Evolutionary conservation across 208 protist genomes (phyloP), one percentile per base, ranked within the genome.

Genomic region (Blastocrithidia nonstop): DNA sequence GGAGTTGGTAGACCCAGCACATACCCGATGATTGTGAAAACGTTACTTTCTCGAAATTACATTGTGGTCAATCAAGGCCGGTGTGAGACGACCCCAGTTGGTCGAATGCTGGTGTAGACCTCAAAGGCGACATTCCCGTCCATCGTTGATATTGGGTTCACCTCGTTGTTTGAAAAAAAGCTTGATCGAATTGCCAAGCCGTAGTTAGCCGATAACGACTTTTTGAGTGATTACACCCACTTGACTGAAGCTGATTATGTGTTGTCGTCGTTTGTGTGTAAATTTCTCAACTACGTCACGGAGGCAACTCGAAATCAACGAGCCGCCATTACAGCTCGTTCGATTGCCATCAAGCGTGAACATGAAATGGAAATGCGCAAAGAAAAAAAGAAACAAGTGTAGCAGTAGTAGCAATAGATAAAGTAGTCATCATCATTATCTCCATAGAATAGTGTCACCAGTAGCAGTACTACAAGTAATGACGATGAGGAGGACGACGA

Each of bases 21-120:
- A n/a, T 93, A 93, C 51, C 79, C 84, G 17, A 79, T 72, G 60
- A 93, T 93, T 33, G 72, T 93, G 20, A 87, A 88, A 66, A 93
- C 79, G 25, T 74, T 93, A 0, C 45, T 88, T 6, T 58, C 71
- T 31, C 75, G 84, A 24, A 73, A 79, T 36, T 93, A 93, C 66
- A 88, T 93, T 28, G 66, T 50, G 24, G 65, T 93, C 11, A 81
- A 76, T 45, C 69, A 82, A 36, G 79, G 76, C 13, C 69, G 76
- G 21, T 88, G 73, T 44, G 73, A 88, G 52, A 85, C 84, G 28
- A 93, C 84, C 21, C 59, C 68, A 26, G 46, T 86, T 7, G 84
- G 84, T 2, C 66, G 73, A 8, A 22, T 84, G 58, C 55, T 93
- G 9, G 84, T 85, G 27, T 57, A 71, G 13, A 79, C 68, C 1